Evolutionary conservation across 2,329 filamentous ascomycete species (phyloP).

Genomic region (Botrytis sinoallii): DNA sequence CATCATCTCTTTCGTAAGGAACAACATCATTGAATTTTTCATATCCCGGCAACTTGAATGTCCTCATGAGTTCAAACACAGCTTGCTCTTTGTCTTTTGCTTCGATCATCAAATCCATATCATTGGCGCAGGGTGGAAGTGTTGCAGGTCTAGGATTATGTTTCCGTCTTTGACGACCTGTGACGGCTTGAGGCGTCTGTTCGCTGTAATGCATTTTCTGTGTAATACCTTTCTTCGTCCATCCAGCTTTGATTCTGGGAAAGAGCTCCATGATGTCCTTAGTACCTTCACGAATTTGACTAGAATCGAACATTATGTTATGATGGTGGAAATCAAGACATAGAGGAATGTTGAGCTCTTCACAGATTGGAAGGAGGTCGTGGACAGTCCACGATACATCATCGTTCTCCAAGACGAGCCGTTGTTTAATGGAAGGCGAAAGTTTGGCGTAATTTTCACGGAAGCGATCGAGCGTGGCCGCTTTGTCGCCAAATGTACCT

Average conservation of each 20-base stretch:
- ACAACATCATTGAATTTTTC: slow-evolving; percentile 73
- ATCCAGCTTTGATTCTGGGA: slow-evolving; percentile 76
- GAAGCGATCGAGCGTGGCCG: slow-evolving; percentile 49
- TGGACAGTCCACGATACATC: slow-evolving; percentile 93
- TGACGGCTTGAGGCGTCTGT: slow-evolving; percentile 71
- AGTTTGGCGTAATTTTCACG: slow-evolving; percentile 51
- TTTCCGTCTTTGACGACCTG: slow-evolving; percentile 74
- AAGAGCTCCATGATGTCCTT: slow-evolving; percentile 74
- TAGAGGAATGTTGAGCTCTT: slow-evolving; percentile 89
- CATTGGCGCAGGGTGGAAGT: slow-evolving; percentile 74
- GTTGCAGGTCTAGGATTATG: slow-evolving; percentile 77
- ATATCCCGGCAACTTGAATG: slow-evolving; percentile 78
- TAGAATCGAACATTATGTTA: slow-evolving; percentile 82
- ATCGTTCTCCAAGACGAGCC: slow-evolving; percentile 90
- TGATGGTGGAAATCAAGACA: slow-evolving; percentile 95
- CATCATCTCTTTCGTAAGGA: slow-evolving; percentile 73
- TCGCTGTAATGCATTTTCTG: slow-evolving; percentile 99
- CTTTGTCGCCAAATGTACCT: slow-evolving; percentile 79
- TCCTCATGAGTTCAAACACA: slow-evolving; percentile 90
- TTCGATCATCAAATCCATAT: slow-evolving; percentile 98
- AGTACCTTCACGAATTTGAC: slow-evolving; percentile 76
- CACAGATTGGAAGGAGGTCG: slow-evolving; percentile 82
- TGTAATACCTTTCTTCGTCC: slow-evolving; percentile 77
- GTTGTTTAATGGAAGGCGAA: slow-evolving; percentile 69
- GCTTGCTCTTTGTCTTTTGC: slow-evolving; percentile 98